Conservation (phyloP, 495 filamentous ascomycete species). For the Aspergillus panamensis region DNA sequence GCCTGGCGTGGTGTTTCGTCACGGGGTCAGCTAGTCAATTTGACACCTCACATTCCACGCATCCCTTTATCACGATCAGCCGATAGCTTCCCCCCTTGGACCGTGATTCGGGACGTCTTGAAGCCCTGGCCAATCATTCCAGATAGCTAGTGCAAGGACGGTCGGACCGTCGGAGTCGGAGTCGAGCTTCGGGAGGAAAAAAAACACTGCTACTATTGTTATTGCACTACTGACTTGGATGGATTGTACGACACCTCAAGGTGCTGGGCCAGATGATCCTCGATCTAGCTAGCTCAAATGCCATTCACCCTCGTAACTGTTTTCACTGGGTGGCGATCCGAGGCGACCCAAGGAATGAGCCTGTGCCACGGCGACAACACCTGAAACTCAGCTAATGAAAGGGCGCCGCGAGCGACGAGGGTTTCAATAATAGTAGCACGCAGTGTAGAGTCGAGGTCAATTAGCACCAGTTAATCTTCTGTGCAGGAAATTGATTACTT, state of each 20-base stretch:
- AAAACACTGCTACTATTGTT: not conserved
- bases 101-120: not conserved
- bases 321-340: not conserved
- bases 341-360: conserved; percentile 11
- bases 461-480: not conserved
- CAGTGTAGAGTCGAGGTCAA: not conserved
- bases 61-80: conserved; percentile 3
- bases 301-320: not conserved
- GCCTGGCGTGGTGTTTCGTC: not conserved
- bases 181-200: not conserved
- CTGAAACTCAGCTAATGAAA: conserved; percentile 31
- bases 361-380: conserved; percentile 9
- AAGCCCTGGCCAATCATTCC: not conserved
- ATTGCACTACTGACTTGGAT: not conserved
- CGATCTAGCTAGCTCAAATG: not conserved
- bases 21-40: not conserved
- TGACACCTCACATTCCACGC: conserved; percentile 8
- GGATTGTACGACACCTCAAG: no score
- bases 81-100: not conserved
- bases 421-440: conserved; percentile 14
- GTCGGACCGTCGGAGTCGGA: not conserved
- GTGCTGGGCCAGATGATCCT: not conserved
- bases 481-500: not conserved
- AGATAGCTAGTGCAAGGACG: not conserved
- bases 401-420: conserved; percentile 6